Conservation (phyloP, 352 stramenopile species). For the Pythium aristosporum region DNA sequence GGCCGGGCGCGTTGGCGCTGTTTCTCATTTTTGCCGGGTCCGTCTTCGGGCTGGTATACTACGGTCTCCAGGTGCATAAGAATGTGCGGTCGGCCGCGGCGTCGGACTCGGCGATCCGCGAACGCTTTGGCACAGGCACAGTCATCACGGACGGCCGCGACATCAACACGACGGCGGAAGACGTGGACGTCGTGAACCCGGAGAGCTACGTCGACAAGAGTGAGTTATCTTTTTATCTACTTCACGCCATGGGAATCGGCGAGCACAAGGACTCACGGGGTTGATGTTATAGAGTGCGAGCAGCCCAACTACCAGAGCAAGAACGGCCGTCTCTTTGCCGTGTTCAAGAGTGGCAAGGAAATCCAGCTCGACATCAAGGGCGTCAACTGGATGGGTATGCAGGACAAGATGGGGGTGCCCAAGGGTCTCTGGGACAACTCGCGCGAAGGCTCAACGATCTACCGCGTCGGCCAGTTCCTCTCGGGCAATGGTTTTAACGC, state of each 20-base stretch:
- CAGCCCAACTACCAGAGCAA: slow-evolving; percentile 84
- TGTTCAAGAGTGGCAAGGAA: slow-evolving; percentile 48
- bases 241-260: not conserved
- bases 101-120: slow-evolving; percentile 47
- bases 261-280: not conserved
- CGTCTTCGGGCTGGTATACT: slow-evolving; percentile 70
- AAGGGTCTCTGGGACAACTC: slow-evolving; percentile 82
- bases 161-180: slow-evolving; percentile 35
- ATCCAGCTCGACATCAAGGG: slow-evolving; percentile 82
- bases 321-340: slow-evolving; percentile 66
- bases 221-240: slow-evolving; percentile 12
- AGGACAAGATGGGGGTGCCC: slow-evolving; percentile 65
- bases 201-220: slow-evolving; percentile 62
- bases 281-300: slow-evolving; percentile 45
- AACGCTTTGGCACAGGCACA: slow-evolving; percentile 56
- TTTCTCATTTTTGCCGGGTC: slow-evolving; percentile 58
- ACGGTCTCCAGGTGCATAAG: slow-evolving; percentile 63
- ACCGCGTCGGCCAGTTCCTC: slow-evolving; percentile 74
- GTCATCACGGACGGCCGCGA: slow-evolving; percentile 62
- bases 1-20: slow-evolving; percentile 70
- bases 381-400: slow-evolving; percentile 84
- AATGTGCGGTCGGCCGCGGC: slow-evolving; percentile 50
- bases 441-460: slow-evolving; percentile 76
- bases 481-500: slow-evolving; percentile 79
- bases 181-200: slow-evolving; percentile 67